Base-by-base conservation (phyloP, 2,329 filamentous ascomycete species). In the Penicillium sp. region DNA sequence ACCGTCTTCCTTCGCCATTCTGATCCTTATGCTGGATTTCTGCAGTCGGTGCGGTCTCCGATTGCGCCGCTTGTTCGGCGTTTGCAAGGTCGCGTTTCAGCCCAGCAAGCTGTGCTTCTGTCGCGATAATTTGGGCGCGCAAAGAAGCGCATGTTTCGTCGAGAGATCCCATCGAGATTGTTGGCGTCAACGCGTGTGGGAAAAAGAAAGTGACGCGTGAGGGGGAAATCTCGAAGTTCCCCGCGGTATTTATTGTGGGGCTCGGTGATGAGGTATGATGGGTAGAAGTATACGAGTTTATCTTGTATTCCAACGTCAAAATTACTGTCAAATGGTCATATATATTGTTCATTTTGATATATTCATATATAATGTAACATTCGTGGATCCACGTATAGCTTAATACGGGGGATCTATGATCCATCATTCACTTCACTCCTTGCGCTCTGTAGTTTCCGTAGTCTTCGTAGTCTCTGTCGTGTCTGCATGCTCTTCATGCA, bases 1-100 rank as follows among this genome's bases (percentile, higher is more conserved):
- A 93, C 62, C 78, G 84, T 25, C 57, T 63, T 25, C 27, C 56
- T 4, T 33, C 47, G 7, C 33, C 23, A 43, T 54, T 35, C 55
- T 15, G 31, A 9, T 42, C 9, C n/a, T 56, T 37, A 19, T 29
- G 12, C 12, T 50, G n/a, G 40, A 33, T 35, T 54, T 51, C 41
- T 45, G 35, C 35, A 15, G 47, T 21, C 38, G 35, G 50, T 59
- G 59, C 12, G 31, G 27, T 48, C 47, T 58, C 63, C 35, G 61
- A 62, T 4, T 57, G 54, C 10, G 62, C 57, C 21, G 67, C 66
- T 54, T 71, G 64, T 52, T 74, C 70, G 1, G 70, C 68, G 19
- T 63, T 65, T 33, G 69, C 65, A 2, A 78, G 74, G 33, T 76
- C 71, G 31, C 65, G 64, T 61, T 73, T 75, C 47, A 78, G 64